Evolutionary conservation across 2,329 filamentous ascomycete species (phyloP), one percentile per base, ranked within the genome.

Genomic region (Colletotrichum liriopes): DNA sequence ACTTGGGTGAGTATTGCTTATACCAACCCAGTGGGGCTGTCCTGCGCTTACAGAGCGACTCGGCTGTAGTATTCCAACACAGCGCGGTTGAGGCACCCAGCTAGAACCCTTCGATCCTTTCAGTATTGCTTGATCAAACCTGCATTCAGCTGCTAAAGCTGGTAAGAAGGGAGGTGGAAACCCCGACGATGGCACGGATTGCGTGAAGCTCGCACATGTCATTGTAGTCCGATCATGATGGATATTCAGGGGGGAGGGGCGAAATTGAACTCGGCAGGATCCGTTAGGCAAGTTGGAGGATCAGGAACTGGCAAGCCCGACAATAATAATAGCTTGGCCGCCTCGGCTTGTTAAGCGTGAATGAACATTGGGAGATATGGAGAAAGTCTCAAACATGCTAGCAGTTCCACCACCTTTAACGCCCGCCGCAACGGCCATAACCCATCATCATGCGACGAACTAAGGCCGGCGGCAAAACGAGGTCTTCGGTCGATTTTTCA

Each of bases 401-500:
- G 65, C 47, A 18, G 65, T 70, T 61, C 65, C 32, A 49, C n/a
- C 56, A 54, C 35, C n/a, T 54, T 55, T 35, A 63, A 54, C 54
- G 39, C 47, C 54, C 39, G 26, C 29, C 20, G 20, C 37, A 16
- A 23, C 41, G 14, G 52, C 16, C 56, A 58, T 43, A 55, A 43
- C 52, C 14, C 12, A 5, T 29, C 23, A 47, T 54, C 12, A 55
- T 72, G 54, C 65, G 70, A 72, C 29, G 65, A 72, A 72, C 70
- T 23, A 37, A 47, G 47, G 8, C 39, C 35, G 56, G 18, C 45
- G 14, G 12, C 12, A 52, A 47, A 51, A 35, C 20, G 35, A 18
- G 26, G 41, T n/a, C 12, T 68, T 52, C 65, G 69, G 60, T 65
- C 54, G n/a, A 41, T 32, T 54, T 12, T 7, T 16, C n/a, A 7